These are phyloP conservation scores for Scedosporium minutisporum DNA, from an alignment of 2,329 filamentous ascomycete genomes.

Conservation along the genomic window DNA sequence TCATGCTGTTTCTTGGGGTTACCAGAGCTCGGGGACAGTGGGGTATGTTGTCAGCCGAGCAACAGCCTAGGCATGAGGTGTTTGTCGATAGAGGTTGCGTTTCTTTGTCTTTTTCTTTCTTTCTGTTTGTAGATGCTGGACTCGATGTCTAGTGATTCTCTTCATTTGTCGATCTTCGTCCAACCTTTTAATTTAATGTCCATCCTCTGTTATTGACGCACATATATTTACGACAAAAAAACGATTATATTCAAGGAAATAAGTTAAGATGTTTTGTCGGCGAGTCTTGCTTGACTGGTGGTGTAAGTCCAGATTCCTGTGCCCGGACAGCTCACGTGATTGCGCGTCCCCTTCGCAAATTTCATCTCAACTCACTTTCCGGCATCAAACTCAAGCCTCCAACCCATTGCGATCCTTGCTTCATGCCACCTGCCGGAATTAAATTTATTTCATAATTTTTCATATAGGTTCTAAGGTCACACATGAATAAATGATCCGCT, in stretches of 20 bases:
- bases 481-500: neutral
- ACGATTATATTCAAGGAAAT: too few species aligned
- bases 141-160: neutral
- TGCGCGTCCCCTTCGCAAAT: neutral
- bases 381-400: neutral
- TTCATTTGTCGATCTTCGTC: neutral
- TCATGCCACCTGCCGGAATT: neutral
- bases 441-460: neutral
- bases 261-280: too few species aligned
- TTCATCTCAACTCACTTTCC: neutral
- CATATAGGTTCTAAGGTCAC: neutral
- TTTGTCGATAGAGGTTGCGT: neutral
- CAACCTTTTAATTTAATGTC: neutral
- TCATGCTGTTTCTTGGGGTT: neutral
- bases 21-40: neutral
- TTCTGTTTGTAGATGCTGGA: conserved; percentile 4
- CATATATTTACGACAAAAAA: too few species aligned
- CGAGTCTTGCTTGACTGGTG: neutral
- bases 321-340: too few species aligned
- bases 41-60: neutral
- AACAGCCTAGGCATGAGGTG: neutral
- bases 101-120: neutral
- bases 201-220: neutral
- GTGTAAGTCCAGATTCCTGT: too few species aligned
- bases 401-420: neutral